Conservation (phyloP, 257 asterid species). For the Jaltomata sinuosa region DNA sequence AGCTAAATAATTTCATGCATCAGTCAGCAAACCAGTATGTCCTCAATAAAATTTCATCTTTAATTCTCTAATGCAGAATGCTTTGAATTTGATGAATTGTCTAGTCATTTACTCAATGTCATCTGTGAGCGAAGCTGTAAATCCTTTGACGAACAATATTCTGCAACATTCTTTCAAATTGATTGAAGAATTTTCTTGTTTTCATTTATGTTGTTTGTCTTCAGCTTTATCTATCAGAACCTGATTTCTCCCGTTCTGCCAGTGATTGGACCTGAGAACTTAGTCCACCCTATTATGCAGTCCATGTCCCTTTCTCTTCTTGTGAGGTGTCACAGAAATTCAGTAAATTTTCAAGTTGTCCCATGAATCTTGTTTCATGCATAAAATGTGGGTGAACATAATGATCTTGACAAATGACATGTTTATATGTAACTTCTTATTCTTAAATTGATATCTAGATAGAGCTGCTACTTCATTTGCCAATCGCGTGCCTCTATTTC, state of each 20-base stretch:
- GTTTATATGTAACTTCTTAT: not conserved
- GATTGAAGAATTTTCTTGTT: not conserved
- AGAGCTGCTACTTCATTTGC: not conserved
- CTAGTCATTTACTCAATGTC: not conserved
- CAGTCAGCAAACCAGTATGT: slow-evolving; percentile 61
- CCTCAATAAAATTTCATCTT: not conserved
- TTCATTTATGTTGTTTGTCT: not conserved
- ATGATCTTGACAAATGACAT: not conserved
- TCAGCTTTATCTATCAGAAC: not conserved
- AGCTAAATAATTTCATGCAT: slow-evolving; percentile 48
- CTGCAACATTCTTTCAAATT: not conserved
- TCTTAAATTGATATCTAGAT: not conserved
- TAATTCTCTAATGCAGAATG: not conserved
- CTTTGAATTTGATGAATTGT: not conserved
- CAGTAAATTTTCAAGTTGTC: not conserved
- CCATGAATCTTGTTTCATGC: not conserved
- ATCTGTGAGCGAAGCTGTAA: not conserved
- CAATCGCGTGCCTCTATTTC: not conserved
- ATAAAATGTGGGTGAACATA: not conserved
- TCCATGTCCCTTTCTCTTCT: not conserved
- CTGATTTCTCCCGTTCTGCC: not conserved
- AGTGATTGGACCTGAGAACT: not conserved
- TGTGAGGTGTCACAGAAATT: not conserved
- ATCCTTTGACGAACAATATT: not conserved
- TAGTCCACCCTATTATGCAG: not conserved